Evolutionary conservation across 2,329 filamentous ascomycete species (phyloP).

Genomic region (Fusarium sp.): DNA sequence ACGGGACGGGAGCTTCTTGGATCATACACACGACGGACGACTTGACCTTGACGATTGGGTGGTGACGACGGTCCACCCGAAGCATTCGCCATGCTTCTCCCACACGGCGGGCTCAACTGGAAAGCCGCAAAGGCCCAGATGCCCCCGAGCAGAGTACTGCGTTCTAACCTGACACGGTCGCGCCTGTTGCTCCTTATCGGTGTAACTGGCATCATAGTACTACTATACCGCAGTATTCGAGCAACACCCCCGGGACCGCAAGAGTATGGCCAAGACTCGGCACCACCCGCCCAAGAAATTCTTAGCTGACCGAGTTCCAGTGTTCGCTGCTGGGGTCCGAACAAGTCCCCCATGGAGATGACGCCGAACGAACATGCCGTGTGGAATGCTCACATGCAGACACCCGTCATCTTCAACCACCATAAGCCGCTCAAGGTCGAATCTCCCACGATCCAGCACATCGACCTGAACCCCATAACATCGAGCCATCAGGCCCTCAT

Average conservation of each 20-base stretch:
- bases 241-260: constrained; percentile 88
- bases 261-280: constrained; percentile 68
- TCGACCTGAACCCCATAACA: constrained; percentile 87
- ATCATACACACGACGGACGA: constrained; percentile 25
- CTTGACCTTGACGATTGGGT: constrained; percentile 18
- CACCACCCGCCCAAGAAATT: constrained; percentile 40
- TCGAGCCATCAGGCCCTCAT: constrained; percentile 82
- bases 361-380: constrained; percentile 87
- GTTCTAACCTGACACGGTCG: constrained; percentile 79
- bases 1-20: constrained; percentile 10
- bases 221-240: constrained; percentile 90
- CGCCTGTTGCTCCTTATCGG: constrained; percentile 82
- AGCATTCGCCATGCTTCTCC: constrained; percentile 80
- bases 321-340: constrained; percentile 97
- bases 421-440: constrained; percentile 90
- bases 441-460: constrained; percentile 78
- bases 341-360: constrained; percentile 97
- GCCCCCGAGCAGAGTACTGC: constrained; percentile 79
- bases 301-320: constrained; percentile 59
- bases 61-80: constrained; percentile 31
- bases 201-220: constrained; percentile 75
- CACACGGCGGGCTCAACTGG: constrained; percentile 90
- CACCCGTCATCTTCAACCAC: constrained; percentile 96
- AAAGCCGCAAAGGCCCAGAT: constrained; percentile 86
- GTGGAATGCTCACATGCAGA: constrained; percentile 90